Evolutionary conservation across 202 grass and related monocot genomes (phyloP).

Genomic region (Panicum hallii): DNA sequence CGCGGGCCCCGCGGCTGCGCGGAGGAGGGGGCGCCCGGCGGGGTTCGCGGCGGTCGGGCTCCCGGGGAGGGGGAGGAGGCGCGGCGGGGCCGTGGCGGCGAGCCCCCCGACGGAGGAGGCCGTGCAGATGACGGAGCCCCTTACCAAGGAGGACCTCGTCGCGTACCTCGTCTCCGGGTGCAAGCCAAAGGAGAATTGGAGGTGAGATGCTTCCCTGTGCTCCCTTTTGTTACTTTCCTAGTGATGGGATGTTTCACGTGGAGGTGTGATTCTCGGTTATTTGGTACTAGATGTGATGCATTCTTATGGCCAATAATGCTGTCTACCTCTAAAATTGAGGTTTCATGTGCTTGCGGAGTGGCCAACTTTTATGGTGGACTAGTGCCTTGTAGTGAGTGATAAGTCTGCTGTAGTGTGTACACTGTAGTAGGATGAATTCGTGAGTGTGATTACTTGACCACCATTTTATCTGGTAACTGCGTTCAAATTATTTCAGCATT

Average conservation of each 20-base stretch:
- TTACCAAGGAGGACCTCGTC: constrained; percentile 93
- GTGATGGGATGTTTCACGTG: neutral
- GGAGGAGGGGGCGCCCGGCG: neutral
- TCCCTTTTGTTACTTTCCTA: neutral
- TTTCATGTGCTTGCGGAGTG: neutral
- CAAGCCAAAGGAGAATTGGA: constrained; percentile 89
- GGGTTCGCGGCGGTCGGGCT: neutral
- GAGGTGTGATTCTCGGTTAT: neutral
- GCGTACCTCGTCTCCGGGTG: constrained; percentile 88
- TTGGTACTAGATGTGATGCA: neutral
- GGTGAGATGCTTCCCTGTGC: constrained; percentile 46
- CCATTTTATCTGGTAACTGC: neutral
- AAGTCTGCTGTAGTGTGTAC: neutral
- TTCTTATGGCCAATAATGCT: neutral
- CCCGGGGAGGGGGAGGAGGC: constrained; percentile 24
- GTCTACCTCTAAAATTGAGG: neutral
- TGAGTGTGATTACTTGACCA: neutral
- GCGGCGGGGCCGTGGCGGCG: constrained; percentile 59
- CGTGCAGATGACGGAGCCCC: constrained; percentile 69
- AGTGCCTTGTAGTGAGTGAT: neutral
- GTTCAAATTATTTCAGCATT: neutral
- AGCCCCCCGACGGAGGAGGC: constrained; percentile 94
- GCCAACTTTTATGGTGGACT: neutral
- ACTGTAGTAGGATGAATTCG: neutral
- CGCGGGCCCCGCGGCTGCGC: neutral